Percentiles rank a stretch among this genome's conserved stretches.
Conservation (phyloP, 2,329 filamentous ascomycete genomes). For the Fonsecaea pedrosoi region DNA sequence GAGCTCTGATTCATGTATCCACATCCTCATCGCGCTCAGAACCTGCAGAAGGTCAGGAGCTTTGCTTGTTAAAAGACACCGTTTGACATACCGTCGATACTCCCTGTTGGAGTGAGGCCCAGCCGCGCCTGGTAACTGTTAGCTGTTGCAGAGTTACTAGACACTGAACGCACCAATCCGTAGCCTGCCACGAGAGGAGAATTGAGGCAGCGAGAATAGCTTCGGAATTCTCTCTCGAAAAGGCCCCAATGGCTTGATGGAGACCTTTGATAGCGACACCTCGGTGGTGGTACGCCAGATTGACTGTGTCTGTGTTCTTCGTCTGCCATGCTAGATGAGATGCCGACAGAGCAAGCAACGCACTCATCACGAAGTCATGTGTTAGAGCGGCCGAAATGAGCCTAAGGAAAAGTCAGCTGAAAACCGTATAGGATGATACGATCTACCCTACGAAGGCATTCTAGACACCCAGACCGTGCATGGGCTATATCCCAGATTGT, state of each 20-base stretch:
- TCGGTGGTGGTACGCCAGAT: constrained; percentile 87
- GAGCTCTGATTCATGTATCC: constrained; percentile 83
- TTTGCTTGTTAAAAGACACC: neutral
- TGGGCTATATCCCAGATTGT: constrained; percentile 75
- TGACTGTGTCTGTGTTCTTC: constrained; percentile 81
- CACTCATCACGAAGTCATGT: constrained; percentile 90
- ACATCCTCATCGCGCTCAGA: constrained; percentile 86
- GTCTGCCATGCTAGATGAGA: constrained; percentile 91
- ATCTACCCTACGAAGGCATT: constrained; percentile 78
- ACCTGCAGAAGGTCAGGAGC: constrained; percentile 61
- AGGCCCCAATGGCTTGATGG: constrained; percentile 82
- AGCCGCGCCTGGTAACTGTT: constrained; percentile 73
- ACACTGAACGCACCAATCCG: constrained; percentile 77
- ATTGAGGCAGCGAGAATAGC: constrained; percentile 90
- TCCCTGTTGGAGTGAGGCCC: constrained; percentile 91
- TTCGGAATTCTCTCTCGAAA: constrained; percentile 86
- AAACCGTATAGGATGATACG: constrained; percentile 35
- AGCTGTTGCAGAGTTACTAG: constrained; percentile 42
- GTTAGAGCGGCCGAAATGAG: constrained; percentile 82
- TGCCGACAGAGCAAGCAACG: constrained; percentile 90
- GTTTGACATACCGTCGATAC: constrained; percentile 77
- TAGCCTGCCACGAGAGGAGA: constrained; percentile 93
- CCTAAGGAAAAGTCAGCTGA: constrained; percentile 55
- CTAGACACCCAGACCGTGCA: constrained; percentile 93
- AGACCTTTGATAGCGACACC: constrained; percentile 84